A percentile compares a stretch with the other conserved stretches of the same genome.
phyloP scores from a whole-genome alignment of 805 yeast species.

The Brettanomyces custersianus region DNA sequence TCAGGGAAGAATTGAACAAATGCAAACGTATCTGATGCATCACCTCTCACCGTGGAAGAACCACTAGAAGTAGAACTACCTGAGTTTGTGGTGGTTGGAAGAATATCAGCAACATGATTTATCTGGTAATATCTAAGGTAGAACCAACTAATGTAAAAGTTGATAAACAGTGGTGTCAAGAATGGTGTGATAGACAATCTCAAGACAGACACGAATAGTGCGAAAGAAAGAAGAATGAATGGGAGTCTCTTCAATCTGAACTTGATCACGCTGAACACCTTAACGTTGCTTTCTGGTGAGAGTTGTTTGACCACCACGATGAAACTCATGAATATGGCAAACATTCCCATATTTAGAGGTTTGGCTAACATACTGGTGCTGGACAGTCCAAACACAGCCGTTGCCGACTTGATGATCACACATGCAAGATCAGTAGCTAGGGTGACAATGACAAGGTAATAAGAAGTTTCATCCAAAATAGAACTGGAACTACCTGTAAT shows the following conservation, averaged over 20 bases:
- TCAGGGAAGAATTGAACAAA: slow-evolving; percentile 80
- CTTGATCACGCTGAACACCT: slow-evolving; percentile 28
- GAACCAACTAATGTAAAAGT: slow-evolving; percentile 63
- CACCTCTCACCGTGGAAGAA: slow-evolving; percentile 47
- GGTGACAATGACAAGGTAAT: slow-evolving; percentile 45
- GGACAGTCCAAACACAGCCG: slow-evolving; percentile 25
- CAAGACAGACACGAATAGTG: slow-evolving; percentile 31
- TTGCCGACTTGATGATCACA: slow-evolving; percentile 27
- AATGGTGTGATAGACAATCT: slow-evolving; percentile 38
- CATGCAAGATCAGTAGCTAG: slow-evolving; percentile 46
- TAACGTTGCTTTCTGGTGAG: slow-evolving; percentile 48
- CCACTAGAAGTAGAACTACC: slow-evolving; percentile 18
- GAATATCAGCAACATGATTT: slow-evolving; percentile 24
- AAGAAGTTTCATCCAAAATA: slow-evolving; percentile 33
- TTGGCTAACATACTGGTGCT: slow-evolving; percentile 27
- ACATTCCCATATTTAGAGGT: slow-evolving; percentile 45
- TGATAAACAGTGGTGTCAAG: slow-evolving; percentile 40
- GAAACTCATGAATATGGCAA: slow-evolving; percentile 41
- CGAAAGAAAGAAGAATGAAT: slow-evolving; percentile 8
- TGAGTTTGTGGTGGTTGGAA: slow-evolving; percentile 28
- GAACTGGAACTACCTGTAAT: background rate
- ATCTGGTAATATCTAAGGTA: slow-evolving; percentile 74
- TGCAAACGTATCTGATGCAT: slow-evolving; percentile 84
- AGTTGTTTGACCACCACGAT: slow-evolving; percentile 49
- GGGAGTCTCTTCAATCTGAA: slow-evolving; percentile 14